These are phyloP conservation scores for Talaromyces funiculosus DNA, from an alignment of 2,329 filamentous ascomycete genomes.

Conservation along the genomic window DNA sequence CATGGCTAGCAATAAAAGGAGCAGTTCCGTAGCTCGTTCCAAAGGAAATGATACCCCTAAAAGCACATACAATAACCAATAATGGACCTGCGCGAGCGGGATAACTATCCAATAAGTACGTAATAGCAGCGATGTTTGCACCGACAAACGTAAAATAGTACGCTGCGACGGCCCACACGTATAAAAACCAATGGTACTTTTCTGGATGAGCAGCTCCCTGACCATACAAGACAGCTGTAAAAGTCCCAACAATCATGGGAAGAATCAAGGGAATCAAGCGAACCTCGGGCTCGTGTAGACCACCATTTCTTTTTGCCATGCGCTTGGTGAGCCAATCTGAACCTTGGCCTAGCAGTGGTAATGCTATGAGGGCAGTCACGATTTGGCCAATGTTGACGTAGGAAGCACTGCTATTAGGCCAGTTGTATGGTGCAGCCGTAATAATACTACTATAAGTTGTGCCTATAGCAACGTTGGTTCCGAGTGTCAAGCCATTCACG, in stretches of 20 bases:
- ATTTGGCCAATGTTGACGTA: constrained; percentile 41
- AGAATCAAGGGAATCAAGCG: constrained; percentile 32
- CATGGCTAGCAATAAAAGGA: constrained; percentile 20
- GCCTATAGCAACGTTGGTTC: constrained; percentile 40
- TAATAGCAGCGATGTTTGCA: constrained; percentile 43
- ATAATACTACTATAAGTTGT: constrained; percentile 39
- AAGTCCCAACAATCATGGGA: constrained; percentile 34
- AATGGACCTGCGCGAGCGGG: constrained; percentile 39
- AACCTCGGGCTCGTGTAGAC: constrained; percentile 39
- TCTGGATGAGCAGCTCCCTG: constrained; percentile 31
- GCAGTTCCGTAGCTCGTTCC: constrained; percentile 37
- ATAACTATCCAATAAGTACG: constrained; percentile 43
- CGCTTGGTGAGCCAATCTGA: constrained; percentile 35
- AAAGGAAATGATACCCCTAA: constrained; percentile 44
- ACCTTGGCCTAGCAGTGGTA: constrained; percentile 37
- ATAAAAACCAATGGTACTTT: constrained; percentile 12
- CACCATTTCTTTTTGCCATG: constrained; percentile 30
- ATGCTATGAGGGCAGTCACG: constrained; percentile 31
- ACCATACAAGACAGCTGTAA: constrained; percentile 38
- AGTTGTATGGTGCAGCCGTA: constrained; percentile 33
- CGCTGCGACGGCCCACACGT: constrained; percentile 4
- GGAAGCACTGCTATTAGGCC: constrained; percentile 29
- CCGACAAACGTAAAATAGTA: constrained; percentile 26
- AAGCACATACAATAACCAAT: constrained; percentile 43
- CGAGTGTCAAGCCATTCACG: constrained; percentile 37